phyloP scores from a whole-genome alignment of 2,329 filamentous ascomycete species.

The Pseudogymnoascus sp. region DNA sequence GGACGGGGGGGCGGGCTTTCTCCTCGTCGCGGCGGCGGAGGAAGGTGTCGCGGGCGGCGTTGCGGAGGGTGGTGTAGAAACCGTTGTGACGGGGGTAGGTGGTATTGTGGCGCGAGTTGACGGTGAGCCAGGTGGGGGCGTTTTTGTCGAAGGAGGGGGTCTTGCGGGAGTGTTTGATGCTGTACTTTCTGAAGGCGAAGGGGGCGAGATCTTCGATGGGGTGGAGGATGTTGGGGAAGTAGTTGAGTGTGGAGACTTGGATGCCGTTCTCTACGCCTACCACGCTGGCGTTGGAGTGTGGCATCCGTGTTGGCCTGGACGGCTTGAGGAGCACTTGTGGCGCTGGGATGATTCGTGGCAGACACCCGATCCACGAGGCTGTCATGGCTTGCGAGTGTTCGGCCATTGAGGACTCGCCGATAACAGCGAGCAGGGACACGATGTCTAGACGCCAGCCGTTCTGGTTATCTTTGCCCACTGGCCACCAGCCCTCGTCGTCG shows the following conservation, averaged over 20 bases:
- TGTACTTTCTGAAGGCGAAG: conserved; percentile 41
- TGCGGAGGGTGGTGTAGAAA: neutral
- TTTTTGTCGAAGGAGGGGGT: neutral
- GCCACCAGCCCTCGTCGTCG: conserved; percentile 33
- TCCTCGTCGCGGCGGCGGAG: neutral
- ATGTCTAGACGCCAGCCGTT: conserved; percentile 50
- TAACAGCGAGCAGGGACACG: conserved; percentile 54
- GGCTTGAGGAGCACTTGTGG: conserved; percentile 54
- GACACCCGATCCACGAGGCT: conserved; percentile 47
- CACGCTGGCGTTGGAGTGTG: conserved; percentile 45
- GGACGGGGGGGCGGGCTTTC: conserved; percentile 29
- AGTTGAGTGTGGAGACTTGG: conserved; percentile 46
- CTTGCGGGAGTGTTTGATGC: conserved; percentile 37
- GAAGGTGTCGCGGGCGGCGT: neutral
- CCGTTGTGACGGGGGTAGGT: neutral
- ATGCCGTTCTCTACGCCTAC: conserved; percentile 51
- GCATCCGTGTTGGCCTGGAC: conserved; percentile 46
- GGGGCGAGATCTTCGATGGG: conserved; percentile 42
- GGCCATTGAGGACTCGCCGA: conserved; percentile 51
- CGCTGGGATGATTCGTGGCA: conserved; percentile 54
- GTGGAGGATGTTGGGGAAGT: conserved; percentile 54
- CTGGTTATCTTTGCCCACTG: conserved; percentile 31
- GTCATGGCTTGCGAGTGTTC: conserved; percentile 52
- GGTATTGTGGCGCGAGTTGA: neutral
- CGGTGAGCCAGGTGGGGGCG: neutral